Evolutionary conservation across 164 flowering plant genomes (phyloP).

Genomic region (Stephania yunnanensis): DNA sequence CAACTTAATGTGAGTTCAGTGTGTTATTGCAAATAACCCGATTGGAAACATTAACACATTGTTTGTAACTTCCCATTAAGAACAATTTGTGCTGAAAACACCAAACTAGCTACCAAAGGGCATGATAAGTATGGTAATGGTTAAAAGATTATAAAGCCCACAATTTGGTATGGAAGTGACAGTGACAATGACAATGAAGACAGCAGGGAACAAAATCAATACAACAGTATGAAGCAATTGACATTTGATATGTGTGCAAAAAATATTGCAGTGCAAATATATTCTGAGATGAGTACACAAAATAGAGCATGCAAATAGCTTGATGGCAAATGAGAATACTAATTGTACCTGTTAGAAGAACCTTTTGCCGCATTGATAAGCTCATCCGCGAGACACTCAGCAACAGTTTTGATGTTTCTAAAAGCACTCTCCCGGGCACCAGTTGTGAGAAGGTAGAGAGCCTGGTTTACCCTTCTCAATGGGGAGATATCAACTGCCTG

Average conservation of each 20-base stretch:
- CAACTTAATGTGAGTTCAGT: too few relatives aligned
- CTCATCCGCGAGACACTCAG: constrained; percentile 20
- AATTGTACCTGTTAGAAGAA: constrained; percentile 15
- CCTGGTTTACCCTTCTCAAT: constrained; percentile 18
- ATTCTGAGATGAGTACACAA: neutral
- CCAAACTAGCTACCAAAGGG: too few relatives aligned
- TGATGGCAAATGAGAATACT: neutral
- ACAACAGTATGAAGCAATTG: neutral
- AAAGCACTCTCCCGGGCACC: constrained; percentile 21
- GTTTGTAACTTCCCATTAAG: too few relatives aligned
- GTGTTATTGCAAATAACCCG: too few relatives aligned
- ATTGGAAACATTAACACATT: too few relatives aligned
- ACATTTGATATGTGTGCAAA: neutral
- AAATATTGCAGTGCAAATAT: neutral
- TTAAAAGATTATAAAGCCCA: neutral
- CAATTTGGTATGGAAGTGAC: neutral
- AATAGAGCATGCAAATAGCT: neutral
- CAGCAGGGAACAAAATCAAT: neutral
- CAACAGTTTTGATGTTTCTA: constrained; percentile 20
- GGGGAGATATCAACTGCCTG: constrained; percentile 19
- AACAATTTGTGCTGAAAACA: too few relatives aligned
- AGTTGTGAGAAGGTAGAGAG: constrained; percentile 17
- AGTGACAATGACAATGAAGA: neutral
- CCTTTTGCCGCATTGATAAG: constrained; percentile 21
- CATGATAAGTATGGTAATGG: too few relatives aligned